A percentile compares a stretch with the other conserved stretches of the same genome.
Conservation (phyloP, 2,329 filamentous ascomycete species). For the Keithomyces neogunnii region DNA sequence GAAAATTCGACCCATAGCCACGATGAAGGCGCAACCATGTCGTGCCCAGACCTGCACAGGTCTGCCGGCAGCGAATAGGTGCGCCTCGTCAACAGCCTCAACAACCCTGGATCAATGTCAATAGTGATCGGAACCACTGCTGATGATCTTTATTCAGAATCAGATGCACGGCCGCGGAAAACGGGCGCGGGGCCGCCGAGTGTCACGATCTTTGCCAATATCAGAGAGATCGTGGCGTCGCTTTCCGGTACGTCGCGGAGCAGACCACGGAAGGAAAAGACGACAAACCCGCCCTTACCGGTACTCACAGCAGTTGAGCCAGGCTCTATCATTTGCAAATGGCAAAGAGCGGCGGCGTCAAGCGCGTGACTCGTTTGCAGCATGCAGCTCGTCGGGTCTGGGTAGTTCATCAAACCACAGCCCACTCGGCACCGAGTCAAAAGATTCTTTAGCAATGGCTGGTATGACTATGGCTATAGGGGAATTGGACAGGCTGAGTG, state of each 20-base stretch:
- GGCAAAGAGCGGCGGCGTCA: constrained; percentile 21
- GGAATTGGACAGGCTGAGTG: constrained; percentile 24
- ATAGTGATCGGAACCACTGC: background rate
- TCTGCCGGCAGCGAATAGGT: constrained; percentile 1
- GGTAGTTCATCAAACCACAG: constrained; percentile 12
- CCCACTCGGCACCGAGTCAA: constrained; percentile 12
- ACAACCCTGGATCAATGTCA: background rate
- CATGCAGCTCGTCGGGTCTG: constrained; percentile 14
- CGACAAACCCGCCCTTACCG: constrained; percentile 5
- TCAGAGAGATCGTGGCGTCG: constrained; percentile 1
- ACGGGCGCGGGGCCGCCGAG: background rate
- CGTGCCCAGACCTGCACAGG: constrained; percentile 8
- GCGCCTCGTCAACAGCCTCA: background rate
- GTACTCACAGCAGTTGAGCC: background rate
- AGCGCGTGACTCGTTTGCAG: constrained; percentile 20
- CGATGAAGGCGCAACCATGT: constrained; percentile 1
- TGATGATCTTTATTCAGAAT: background rate
- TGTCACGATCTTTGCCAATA: constrained; percentile 2
- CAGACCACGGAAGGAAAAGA: constrained; percentile 2
- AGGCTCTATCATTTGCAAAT: constrained; percentile 11
- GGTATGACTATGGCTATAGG: constrained; percentile 19
- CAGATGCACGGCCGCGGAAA: background rate
- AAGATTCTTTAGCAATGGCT: constrained; percentile 17
- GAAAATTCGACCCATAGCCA: background rate
- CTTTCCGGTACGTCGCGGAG: background rate